Evolutionary conservation across 306 rosid genomes (phyloP).

Genomic region (Gillenia trifoliata): DNA sequence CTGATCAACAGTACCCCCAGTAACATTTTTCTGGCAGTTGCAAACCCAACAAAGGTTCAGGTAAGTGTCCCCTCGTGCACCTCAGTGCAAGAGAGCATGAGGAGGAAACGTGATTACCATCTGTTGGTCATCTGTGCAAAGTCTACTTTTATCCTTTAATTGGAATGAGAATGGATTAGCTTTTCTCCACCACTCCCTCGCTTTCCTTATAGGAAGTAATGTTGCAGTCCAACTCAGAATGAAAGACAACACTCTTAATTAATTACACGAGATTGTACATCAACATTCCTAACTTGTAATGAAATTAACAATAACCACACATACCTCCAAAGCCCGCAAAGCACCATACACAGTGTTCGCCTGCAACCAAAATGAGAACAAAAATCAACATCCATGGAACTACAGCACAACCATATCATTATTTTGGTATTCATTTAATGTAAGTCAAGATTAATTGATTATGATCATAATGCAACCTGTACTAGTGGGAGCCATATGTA

Average conservation of each 20-base stretch:
- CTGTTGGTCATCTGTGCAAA: no score
- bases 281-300: not conserved
- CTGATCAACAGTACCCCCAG: not conserved
- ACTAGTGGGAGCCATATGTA: not conserved
- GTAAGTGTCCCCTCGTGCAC: not conserved
- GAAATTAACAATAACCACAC: not conserved
- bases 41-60: not conserved
- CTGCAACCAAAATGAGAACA: conserved; percentile 26
- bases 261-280: no score
- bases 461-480: not conserved
- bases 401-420: not conserved
- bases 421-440: not conserved
- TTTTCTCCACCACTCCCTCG: not conserved
- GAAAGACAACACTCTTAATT: not conserved
- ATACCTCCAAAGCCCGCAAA: conserved; percentile 58
- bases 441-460: not conserved
- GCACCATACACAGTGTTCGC: conserved; percentile 59
- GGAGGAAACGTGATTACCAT: not conserved
- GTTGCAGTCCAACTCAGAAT: not conserved
- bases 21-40: not conserved
- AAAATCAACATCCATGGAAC: conserved; percentile 13
- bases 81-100: not conserved
- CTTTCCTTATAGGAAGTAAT: not conserved
- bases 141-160: not conserved
- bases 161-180: not conserved